phyloP scores from a whole-genome alignment of 805 yeast genomes.

The Spathaspora arborariae region DNA sequence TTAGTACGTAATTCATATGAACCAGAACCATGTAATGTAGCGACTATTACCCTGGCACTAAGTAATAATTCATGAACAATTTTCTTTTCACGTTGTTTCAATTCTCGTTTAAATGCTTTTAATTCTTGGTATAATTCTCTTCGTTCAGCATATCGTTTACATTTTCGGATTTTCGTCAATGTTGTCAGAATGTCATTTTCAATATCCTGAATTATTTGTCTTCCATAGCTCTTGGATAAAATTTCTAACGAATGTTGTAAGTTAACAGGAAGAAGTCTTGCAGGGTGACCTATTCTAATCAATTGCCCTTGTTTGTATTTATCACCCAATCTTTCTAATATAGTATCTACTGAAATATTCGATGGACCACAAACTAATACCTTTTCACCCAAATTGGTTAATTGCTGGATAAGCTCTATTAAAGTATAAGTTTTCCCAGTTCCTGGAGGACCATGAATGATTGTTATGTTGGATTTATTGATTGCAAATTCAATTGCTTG shows the following conservation, averaged over 20 bases:
- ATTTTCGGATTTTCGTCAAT: conserved; percentile 53
- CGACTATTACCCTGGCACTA: conserved; percentile 64
- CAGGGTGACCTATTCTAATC: conserved; percentile 92
- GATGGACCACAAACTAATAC: conserved; percentile 93
- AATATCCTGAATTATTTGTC: conserved; percentile 60
- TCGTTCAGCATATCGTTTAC: conserved; percentile 61
- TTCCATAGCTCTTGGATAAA: conserved; percentile 54
- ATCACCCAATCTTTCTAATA: conserved; percentile 64
- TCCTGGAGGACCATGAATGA: conserved; percentile 81
- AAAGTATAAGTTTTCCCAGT: conserved; percentile 82
- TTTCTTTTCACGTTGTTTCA: conserved; percentile 61
- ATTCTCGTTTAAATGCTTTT: conserved; percentile 66
- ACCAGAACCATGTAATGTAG: conserved; percentile 89
- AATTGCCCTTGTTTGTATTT: conserved; percentile 35
- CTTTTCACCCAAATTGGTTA: conserved; percentile 45
- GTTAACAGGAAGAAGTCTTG: conserved; percentile 63
- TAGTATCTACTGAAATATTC: conserved; percentile 87
- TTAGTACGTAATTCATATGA: conserved; percentile 50
- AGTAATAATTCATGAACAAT: conserved; percentile 55
- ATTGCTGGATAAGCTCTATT: conserved; percentile 75
- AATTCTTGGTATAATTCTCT: conserved; percentile 65
- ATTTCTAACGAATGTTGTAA: conserved; percentile 74
- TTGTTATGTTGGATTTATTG: conserved; percentile 47
- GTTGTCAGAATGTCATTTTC: conserved; percentile 65
- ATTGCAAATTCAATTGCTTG: conserved; percentile 68